These are phyloP conservation scores for Phialemoniopsis sp. DNA, from an alignment of 2,329 filamentous ascomycete genomes.

Conservation along the genomic window DNA sequence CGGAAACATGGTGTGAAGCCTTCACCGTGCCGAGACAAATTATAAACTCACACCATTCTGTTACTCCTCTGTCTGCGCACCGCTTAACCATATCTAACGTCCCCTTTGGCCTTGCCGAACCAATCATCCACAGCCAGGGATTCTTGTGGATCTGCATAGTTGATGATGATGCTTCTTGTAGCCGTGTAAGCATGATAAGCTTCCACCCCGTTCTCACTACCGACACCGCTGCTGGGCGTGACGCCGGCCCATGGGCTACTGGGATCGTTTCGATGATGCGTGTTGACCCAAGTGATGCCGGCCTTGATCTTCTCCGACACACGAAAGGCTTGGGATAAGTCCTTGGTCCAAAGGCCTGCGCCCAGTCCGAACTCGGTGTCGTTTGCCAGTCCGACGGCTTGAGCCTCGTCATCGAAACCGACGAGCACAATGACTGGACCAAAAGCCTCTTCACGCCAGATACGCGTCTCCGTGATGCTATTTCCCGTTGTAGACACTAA, in stretches of 20 bases:
- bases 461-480: constrained; percentile 64
- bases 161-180: constrained; percentile 65
- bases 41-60: too few species aligned
- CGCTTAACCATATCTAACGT: constrained; percentile 58
- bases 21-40: too few species aligned
- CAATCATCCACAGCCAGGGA: constrained; percentile 55
- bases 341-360: constrained; percentile 71
- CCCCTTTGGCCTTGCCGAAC: constrained; percentile 55
- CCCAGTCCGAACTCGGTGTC: constrained; percentile 72
- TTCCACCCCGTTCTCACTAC: constrained; percentile 69
- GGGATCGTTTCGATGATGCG: constrained; percentile 68
- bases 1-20: too few species aligned
- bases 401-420: constrained; percentile 70
- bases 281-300: constrained; percentile 56
- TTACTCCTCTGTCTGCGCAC: too few species aligned
- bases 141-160: constrained; percentile 57
- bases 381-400: constrained; percentile 69
- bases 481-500: constrained; percentile 46
- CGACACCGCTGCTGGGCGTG: constrained; percentile 59
- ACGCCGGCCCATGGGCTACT: constrained; percentile 67
- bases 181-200: constrained; percentile 56
- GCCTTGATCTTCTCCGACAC: constrained; percentile 68
- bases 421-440: constrained; percentile 73
- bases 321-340: constrained; percentile 69
- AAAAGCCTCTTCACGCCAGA: constrained; percentile 80